These are phyloP conservation scores for Chaetoceros muelleri DNA, from an alignment of 108 stramenopile genomes.

Conservation along the genomic window DNA sequence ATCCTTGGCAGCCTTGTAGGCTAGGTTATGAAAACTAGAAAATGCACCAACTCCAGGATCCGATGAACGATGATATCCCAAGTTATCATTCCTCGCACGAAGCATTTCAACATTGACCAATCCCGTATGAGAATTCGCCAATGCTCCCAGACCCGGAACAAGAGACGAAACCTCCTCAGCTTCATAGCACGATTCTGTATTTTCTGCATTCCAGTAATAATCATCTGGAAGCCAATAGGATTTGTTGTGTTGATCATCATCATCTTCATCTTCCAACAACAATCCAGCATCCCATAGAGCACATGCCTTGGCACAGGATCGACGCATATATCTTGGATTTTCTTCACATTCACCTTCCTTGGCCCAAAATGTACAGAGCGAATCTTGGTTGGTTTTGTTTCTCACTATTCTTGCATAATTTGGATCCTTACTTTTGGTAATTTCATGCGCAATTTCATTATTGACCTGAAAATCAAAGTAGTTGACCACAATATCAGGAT, in stretches of 20 bases:
- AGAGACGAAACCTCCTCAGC: slow-evolving; percentile 16
- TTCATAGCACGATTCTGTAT: slow-evolving; percentile 15
- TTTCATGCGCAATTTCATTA: background rate
- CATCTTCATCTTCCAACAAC: background rate
- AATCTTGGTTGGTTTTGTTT: slow-evolving; percentile 10
- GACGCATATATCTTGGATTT: slow-evolving; percentile 29
- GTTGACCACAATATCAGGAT: slow-evolving; percentile 20
- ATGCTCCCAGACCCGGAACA: slow-evolving; percentile 36
- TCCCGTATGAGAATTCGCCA: slow-evolving; percentile 40
- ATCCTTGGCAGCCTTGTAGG: slow-evolving; percentile 9
- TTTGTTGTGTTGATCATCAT: background rate
- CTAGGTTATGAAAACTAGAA: slow-evolving; percentile 25
- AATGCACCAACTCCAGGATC: slow-evolving; percentile 49
- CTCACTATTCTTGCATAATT: background rate
- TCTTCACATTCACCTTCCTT: slow-evolving; percentile 26
- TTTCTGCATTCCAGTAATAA: slow-evolving; percentile 14
- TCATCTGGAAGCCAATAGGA: slow-evolving; percentile 19
- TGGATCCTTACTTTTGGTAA: background rate
- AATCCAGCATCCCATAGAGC: background rate
- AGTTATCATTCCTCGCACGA: slow-evolving; percentile 12
- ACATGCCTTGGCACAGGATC: slow-evolving; percentile 7
- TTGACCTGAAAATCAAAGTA: slow-evolving; percentile 18
- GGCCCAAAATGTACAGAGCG: slow-evolving; percentile 26
- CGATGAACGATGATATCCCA: slow-evolving; percentile 23
- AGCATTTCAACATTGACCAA: slow-evolving; percentile 32